A percentile compares a stretch with the other conserved stretches of the same genome.
These are phyloP conservation scores for Cladosporium oxysporum DNA, from an alignment of 2,329 filamentous ascomycete genomes.

Conservation along the genomic window DNA sequence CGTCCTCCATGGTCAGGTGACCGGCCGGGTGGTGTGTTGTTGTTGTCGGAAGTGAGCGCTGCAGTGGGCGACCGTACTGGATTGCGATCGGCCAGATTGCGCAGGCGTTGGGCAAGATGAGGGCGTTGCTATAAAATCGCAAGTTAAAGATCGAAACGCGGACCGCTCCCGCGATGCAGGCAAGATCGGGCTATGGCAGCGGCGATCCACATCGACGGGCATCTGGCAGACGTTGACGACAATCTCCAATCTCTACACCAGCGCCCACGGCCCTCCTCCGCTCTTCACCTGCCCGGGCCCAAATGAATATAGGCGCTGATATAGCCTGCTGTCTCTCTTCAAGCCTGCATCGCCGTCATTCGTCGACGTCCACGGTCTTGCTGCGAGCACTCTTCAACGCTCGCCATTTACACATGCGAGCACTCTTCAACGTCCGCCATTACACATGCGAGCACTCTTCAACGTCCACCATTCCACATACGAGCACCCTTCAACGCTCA, in stretches of 20 bases:
- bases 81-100: conserved; percentile 20
- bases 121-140: conserved; percentile 17
- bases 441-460: background rate
- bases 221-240: background rate
- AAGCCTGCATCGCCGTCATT: conserved; percentile 17
- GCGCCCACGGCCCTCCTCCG: background rate
- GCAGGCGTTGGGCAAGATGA: conserved; percentile 20
- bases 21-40: conserved; percentile 7
- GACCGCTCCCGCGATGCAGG: background rate
- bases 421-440: conserved; percentile 17
- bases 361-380: conserved; percentile 1
- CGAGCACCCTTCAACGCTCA: background rate
- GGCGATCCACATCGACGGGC: background rate
- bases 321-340: conserved; percentile 18
- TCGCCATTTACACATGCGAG: conserved; percentile 8
- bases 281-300: conserved; percentile 13
- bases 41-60: conserved; percentile 3
- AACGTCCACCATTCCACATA: background rate
- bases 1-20: conserved; percentile 28
- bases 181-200: background rate
- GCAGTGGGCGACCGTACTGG: conserved; percentile 12
- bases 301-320: conserved; percentile 19
- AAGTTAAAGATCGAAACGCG: conserved; percentile 13
- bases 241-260: conserved; percentile 4
- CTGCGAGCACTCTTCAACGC: conserved; percentile 14